phyloP scores from a whole-genome alignment of 495 filamentous ascomycete species.

The Ramalina intermedia region DNA sequence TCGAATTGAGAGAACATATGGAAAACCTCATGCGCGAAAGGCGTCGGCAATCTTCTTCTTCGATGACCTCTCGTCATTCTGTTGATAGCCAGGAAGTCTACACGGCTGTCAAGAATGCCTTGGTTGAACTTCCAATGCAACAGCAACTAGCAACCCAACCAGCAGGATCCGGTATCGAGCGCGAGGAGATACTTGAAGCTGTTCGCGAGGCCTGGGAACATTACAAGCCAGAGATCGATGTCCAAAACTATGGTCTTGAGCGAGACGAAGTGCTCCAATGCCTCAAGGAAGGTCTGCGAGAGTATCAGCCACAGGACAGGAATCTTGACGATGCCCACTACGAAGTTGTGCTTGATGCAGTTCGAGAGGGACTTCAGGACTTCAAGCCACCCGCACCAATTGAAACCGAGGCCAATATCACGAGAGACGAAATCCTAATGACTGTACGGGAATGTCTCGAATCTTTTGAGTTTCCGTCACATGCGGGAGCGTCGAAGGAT shows the following conservation, averaged over 20 bases:
- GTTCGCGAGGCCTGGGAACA: conserved; percentile 81
- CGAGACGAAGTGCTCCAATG: conserved; percentile 77
- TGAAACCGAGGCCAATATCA: conserved; percentile 49
- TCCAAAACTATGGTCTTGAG: conserved; percentile 79
- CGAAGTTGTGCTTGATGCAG: conserved; percentile 67
- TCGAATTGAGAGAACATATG: conserved; percentile 69
- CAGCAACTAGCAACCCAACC: conserved; percentile 23
- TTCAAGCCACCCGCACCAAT: conserved; percentile 54
- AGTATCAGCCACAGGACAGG: conserved; percentile 46
- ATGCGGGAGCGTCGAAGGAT: conserved; percentile 11
- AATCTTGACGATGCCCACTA: conserved; percentile 42
- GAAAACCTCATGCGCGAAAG: conserved; percentile 59
- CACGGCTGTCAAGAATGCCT: conserved; percentile 59
- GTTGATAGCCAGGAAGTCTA: conserved; percentile 71
- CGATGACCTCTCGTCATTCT: conserved; percentile 32
- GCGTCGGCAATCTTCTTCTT: conserved; percentile 45
- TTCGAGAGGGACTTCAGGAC: conserved; percentile 68
- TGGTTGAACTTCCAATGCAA: conserved; percentile 44
- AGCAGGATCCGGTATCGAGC: conserved; percentile 33
- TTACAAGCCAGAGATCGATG: conserved; percentile 81
- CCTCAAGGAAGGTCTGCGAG: conserved; percentile 65
- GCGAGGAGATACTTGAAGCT: conserved; percentile 72
- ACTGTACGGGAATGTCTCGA: conserved; percentile 66
- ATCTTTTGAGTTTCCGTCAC: conserved; percentile 48
- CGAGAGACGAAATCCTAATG: conserved; percentile 61